Evolutionary conservation across 495 filamentous ascomycete genomes (phyloP), one percentile per base, ranked within the genome.

Genomic region (Penicillium desertorum): DNA sequence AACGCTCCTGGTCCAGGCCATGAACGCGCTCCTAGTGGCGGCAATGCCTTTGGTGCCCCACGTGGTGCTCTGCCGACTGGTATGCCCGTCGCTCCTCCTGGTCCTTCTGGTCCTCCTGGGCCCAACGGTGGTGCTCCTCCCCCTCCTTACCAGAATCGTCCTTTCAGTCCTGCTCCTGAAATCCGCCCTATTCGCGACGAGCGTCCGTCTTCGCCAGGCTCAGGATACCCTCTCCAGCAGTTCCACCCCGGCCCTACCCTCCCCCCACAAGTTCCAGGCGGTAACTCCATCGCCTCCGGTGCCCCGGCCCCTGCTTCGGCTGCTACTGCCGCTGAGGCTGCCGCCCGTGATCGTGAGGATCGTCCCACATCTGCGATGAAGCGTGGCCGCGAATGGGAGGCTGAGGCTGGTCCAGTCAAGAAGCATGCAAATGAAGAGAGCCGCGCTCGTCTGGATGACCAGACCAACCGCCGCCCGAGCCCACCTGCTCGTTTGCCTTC

Each of bases 401-500:
- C 62, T n/a, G 92, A 96, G 19, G 70, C 81, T 27, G 79, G 81
- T 2, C 75, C 84, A 17, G 71, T 69, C 44, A 96, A 97, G 74
- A 96, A 96, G 77, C 85, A 86, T 43, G 85, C 91, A 5, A 95
- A 84, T 27, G 92, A 97, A 6, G 94, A 98, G 67, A 88, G 78
- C 54, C 87, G 92, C 45, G 88, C 88, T 44, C 87, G 90, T 51
- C 80, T 96, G 66, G 91, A 96, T 25, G 92, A 97, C 66, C 83
- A 88, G 62, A 82, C 85, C 49, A 82, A 86, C 63, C 91, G 90
- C 54, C 87, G 92, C 36, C 82, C 83, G 5, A 93, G 85, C 34
- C 84, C 86, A 12, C 80, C 83, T 36, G 79, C 78, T 30, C 73
- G 79, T 59, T 64, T 78, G 60, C 71, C 79, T 32, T 81, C 91